phyloP scores from a whole-genome alignment of 169 alveolate genomes.

The Eimeria tenella region DNA sequence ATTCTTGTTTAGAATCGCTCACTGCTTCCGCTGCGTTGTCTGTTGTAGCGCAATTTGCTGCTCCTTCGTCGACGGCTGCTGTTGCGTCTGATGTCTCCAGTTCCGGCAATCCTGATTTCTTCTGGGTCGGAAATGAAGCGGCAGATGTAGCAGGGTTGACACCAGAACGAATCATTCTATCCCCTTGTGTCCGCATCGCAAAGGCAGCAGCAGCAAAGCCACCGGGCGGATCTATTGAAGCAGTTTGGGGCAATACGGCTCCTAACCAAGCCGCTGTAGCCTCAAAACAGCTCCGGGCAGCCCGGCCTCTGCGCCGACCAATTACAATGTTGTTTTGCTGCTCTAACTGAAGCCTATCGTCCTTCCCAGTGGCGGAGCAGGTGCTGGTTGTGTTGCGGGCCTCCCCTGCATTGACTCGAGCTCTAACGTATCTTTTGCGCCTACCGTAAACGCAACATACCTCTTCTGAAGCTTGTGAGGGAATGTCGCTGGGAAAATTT shows the following conservation, averaged over 20 bases:
- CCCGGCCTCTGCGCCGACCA: constrained; percentile 62
- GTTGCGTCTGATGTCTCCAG: neutral
- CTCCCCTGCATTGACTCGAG: neutral
- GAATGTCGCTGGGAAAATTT: neutral
- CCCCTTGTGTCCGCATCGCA: constrained; percentile 59
- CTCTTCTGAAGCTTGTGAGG: neutral
- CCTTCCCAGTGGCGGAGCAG: neutral
- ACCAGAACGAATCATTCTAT: constrained; percentile 13
- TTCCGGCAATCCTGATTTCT: neutral
- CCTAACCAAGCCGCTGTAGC: constrained; percentile 65
- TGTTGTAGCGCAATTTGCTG: neutral
- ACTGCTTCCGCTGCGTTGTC: constrained; percentile 6
- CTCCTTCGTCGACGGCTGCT: neutral
- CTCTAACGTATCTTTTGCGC: constrained; percentile 27
- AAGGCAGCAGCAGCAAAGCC: constrained; percentile 47
- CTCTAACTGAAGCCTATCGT: neutral
- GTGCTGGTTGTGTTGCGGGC: constrained; percentile 13
- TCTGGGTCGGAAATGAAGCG: constrained; percentile 12
- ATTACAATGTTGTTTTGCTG: neutral
- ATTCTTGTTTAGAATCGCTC: neutral
- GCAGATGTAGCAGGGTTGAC: neutral
- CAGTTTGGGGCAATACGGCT: constrained; percentile 39
- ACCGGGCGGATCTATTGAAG: constrained; percentile 31
- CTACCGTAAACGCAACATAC: neutral
- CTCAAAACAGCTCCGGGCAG: constrained; percentile 53